Conservation (phyloP, 768 basidiomycete species). For the Russula foetens region DNA sequence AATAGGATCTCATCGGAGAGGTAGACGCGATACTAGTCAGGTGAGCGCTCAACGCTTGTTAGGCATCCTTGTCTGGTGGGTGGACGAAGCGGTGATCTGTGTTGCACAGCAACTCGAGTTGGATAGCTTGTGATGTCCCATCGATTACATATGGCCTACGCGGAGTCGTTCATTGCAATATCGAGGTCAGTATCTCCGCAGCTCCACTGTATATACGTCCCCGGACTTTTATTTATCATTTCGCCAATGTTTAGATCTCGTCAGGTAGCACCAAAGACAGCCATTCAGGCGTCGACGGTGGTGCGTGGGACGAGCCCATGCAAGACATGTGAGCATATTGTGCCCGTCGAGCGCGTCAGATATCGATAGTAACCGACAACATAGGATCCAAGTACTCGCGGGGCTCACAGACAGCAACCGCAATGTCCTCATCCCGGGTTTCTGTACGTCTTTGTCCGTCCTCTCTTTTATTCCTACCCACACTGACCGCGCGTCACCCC, state of each 20-base stretch:
- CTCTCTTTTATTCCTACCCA: neutral
- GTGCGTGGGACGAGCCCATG: slow-evolving; percentile 84
- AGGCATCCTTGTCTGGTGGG: neutral
- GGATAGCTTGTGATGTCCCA: slow-evolving; percentile 88
- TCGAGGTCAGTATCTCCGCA: slow-evolving; percentile 42
- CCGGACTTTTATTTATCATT: neutral
- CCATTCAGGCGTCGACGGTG: slow-evolving; percentile 94
- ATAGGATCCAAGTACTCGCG: slow-evolving; percentile 73
- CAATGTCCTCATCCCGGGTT: slow-evolving; percentile 63
- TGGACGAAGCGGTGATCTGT: neutral
- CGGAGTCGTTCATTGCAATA: slow-evolving; percentile 83
- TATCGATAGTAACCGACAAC: neutral
- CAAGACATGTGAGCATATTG: slow-evolving; percentile 63
- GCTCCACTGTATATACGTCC: neutral
- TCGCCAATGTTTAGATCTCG: slow-evolving; percentile 41
- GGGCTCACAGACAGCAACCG: slow-evolving; percentile 53
- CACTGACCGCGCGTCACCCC: neutral
- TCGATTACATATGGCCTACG: slow-evolving; percentile 94
- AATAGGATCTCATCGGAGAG: slow-evolving; percentile 69
- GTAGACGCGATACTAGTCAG: slow-evolving; percentile 88
- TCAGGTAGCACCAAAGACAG: slow-evolving; percentile 63
- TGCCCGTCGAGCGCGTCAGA: neutral
- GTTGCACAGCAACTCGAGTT: slow-evolving; percentile 75
- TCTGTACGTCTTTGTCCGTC: slow-evolving; percentile 46
- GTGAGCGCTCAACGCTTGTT: slow-evolving; percentile 29